phyloP scores from a whole-genome alignment of 2,329 filamentous ascomycete genomes.

The Salinomyces thailandicus region DNA sequence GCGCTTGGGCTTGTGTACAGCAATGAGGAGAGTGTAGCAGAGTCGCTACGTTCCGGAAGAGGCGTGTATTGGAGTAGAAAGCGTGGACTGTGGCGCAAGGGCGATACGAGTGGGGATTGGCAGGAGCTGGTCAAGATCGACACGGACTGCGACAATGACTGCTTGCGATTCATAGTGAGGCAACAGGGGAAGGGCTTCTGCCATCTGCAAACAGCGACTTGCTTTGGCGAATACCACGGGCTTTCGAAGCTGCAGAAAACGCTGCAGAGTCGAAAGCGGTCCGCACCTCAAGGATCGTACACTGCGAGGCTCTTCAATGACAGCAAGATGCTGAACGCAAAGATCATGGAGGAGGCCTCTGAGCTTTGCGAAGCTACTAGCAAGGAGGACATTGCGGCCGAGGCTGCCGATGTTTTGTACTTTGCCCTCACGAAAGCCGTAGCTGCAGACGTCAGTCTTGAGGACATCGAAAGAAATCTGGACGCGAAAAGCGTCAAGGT shows the following conservation, averaged over 20 bases:
- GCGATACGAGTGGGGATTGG: conserved; percentile 83
- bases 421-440: conserved; percentile 89
- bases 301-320: conserved; percentile 89
- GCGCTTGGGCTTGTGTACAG: conserved; percentile 90
- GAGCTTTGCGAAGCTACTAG: conserved; percentile 82
- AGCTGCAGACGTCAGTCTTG: conserved; percentile 69
- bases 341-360: conserved; percentile 97
- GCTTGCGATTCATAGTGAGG: conserved; percentile 76
- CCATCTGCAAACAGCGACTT: conserved; percentile 82
- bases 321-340: conserved; percentile 76
- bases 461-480: conserved; percentile 84
- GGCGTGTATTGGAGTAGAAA: conserved; percentile 96
- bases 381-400: conserved; percentile 78
- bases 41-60: conserved; percentile 68
- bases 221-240: conserved; percentile 77
- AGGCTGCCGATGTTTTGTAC: conserved; percentile 91
- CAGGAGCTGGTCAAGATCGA: conserved; percentile 79
- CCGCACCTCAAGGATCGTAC: conserved; percentile 82
- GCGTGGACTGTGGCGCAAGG: conserved; percentile 92
- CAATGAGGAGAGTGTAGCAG: conserved; percentile 77
- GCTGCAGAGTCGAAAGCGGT: conserved; percentile 66
- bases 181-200: conserved; percentile 88
- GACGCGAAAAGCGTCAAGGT: conserved; percentile 94
- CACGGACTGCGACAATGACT: conserved; percentile 89
- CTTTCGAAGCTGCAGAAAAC: conserved; percentile 81